These are phyloP conservation scores for Anisogramma anomala DNA, from an alignment of 2,329 filamentous ascomycete genomes.

Conservation along the genomic window DNA sequence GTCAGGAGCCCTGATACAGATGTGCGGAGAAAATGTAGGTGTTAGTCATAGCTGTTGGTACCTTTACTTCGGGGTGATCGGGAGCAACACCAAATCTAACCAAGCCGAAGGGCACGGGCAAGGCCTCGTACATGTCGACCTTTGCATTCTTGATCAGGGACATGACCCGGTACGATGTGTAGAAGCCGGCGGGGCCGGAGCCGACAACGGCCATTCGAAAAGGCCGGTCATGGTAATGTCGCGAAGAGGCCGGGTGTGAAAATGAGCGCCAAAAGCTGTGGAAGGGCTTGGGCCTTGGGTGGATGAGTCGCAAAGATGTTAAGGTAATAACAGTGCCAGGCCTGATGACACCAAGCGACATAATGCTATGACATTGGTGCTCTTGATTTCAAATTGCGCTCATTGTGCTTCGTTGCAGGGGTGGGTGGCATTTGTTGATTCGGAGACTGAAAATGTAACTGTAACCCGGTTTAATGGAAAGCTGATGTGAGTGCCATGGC, in stretches of 20 bases:
- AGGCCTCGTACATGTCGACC: conserved; percentile 91
- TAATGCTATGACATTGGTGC: conserved; percentile 3
- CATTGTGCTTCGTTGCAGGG: too few relatives aligned
- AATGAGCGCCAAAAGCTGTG: conserved; percentile 4
- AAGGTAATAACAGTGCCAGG: background rate
- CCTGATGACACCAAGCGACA: conserved; percentile 5
- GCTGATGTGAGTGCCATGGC: background rate
- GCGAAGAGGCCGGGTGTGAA: conserved; percentile 10
- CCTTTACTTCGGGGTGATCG: conserved; percentile 97
- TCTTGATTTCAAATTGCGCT: background rate
- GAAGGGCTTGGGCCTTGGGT: background rate
- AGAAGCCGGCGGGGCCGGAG: conserved; percentile 92
- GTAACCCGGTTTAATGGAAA: conserved; percentile 1
- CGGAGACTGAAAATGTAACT: background rate
- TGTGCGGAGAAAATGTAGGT: too few relatives aligned
- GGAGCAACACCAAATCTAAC: conserved; percentile 94
- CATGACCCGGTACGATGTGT: conserved; percentile 79
- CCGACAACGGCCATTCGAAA: conserved; percentile 81
- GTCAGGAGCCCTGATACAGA: too few relatives aligned
- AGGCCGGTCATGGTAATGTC: conserved; percentile 36
- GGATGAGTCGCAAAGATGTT: background rate
- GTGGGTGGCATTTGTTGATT: background rate
- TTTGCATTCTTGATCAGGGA: conserved; percentile 57
- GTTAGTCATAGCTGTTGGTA: conserved; percentile 25
- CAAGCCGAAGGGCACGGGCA: conserved; percentile 86